phyloP scores from a whole-genome alignment of 768 basidiomycete genomes.

The Naganishia kalamii region DNA sequence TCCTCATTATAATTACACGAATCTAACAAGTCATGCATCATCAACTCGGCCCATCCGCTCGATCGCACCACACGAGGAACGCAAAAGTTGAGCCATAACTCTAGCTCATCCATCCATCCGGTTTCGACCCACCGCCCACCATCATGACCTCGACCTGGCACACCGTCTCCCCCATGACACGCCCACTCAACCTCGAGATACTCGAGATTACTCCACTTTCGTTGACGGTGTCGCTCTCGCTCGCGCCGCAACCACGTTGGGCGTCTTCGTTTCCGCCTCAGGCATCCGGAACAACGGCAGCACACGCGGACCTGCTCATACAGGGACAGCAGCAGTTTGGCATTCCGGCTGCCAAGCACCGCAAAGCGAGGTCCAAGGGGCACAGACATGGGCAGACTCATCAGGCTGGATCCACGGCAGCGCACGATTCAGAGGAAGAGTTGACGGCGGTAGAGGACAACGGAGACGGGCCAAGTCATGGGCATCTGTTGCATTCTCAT shows the following conservation, averaged over 20 bases:
- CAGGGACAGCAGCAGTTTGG: slow-evolving; percentile 16
- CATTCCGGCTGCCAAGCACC: slow-evolving; percentile 7
- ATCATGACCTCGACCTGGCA: slow-evolving; percentile 36
- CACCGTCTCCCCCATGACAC: slow-evolving; percentile 38
- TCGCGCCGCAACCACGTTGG: slow-evolving; percentile 27
- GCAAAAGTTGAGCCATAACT: too few species aligned
- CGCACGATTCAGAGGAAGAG: slow-evolving; percentile 35
- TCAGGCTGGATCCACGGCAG: slow-evolving; percentile 20
- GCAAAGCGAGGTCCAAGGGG: slow-evolving; percentile 11
- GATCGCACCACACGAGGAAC: too few species aligned
- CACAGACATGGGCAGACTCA: slow-evolving; percentile 14
- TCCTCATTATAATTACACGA: too few species aligned
- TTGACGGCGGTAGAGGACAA: slow-evolving; percentile 30
- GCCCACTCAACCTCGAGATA: slow-evolving; percentile 41
- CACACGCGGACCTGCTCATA: neutral
- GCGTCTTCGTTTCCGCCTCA: slow-evolving; percentile 7
- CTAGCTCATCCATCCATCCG: neutral
- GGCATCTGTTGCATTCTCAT: neutral
- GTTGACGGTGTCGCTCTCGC: slow-evolving; percentile 43
- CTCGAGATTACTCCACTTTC: slow-evolving; percentile 45
- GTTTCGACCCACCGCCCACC: neutral
- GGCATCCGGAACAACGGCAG: neutral
- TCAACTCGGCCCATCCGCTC: neutral
- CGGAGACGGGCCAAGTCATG: slow-evolving; percentile 18
- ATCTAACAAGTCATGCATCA: neutral